These are phyloP conservation scores for Amanita muscaria DNA, from an alignment of 768 basidiomycete species.

Conservation along the genomic window DNA sequence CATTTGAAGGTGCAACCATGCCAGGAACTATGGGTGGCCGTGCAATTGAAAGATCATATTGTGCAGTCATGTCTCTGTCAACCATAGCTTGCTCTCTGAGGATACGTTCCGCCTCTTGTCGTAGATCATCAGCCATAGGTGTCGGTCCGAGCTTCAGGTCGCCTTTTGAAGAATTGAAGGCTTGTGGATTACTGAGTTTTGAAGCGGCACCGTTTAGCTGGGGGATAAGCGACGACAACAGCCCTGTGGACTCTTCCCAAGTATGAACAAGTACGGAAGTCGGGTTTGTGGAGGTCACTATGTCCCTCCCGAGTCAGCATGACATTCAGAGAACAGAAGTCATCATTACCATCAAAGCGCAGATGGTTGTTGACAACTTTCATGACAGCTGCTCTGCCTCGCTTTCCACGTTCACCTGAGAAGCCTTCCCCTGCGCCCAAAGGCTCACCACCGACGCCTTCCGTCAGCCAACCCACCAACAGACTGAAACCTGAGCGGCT, in stretches of 20 bases:
- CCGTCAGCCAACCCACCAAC: conserved; percentile 92
- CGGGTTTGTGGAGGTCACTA: conserved; percentile 67
- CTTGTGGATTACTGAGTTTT: conserved; percentile 48
- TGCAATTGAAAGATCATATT: conserved; percentile 52
- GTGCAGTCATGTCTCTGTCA: conserved; percentile 57
- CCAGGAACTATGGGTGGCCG: conserved; percentile 45
- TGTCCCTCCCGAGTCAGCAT: conserved; percentile 12
- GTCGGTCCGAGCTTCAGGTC: conserved; percentile 80
- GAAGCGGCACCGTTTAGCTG: conserved; percentile 44
- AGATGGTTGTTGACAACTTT: conserved; percentile 92
- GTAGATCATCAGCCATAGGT: conserved; percentile 72
- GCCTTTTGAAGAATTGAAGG: conserved; percentile 70
- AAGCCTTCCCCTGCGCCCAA: conserved; percentile 74
- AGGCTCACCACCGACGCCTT: conserved; percentile 83
- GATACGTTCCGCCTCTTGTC: conserved; percentile 69
- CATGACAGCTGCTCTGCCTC: conserved; percentile 86
- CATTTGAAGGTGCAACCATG: conserved; percentile 51
- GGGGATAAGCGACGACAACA: conserved; percentile 70
- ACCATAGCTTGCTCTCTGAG: conserved; percentile 76
- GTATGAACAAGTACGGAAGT: conserved; percentile 51
- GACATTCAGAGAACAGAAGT: conserved; percentile 5
- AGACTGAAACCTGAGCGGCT: conserved; percentile 88
- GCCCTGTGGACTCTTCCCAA: conserved; percentile 85
- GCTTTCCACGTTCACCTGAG: conserved; percentile 69
- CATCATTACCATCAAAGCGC: conserved; percentile 69